A percentile compares a stretch with the other conserved stretches of the same genome.
Evolutionary conservation across 106 monocot species (phyloP).

Genomic region (Hemerocallis citrina): DNA sequence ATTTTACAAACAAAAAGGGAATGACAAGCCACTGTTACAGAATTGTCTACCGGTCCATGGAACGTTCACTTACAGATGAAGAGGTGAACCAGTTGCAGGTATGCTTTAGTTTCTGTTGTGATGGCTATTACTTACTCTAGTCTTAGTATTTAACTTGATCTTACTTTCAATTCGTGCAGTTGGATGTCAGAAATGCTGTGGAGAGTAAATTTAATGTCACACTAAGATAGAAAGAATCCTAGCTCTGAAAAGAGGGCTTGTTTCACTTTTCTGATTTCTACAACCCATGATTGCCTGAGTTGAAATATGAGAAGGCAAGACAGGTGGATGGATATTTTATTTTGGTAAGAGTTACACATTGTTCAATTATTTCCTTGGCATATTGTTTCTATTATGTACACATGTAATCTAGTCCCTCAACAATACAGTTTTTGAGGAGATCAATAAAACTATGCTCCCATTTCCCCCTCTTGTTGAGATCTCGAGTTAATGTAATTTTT

Average conservation of each 20-base stretch:
- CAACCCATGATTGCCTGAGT: neutral
- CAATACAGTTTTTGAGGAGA: neutral
- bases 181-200: conserved; percentile 62
- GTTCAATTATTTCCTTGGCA: neutral
- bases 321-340: neutral
- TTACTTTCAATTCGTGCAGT: conserved; percentile 31
- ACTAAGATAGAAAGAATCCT: conserved; percentile 43
- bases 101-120: neutral
- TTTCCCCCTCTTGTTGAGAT: no score
- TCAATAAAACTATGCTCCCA: no score
- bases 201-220: conserved; percentile 66
- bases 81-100: conserved; percentile 95
- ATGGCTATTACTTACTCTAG: neutral
- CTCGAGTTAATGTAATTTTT: no score
- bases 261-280: neutral
- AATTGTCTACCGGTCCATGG: conserved; percentile 86
- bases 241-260: neutral
- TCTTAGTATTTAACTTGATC: neutral
- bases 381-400: neutral
- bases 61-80: conserved; percentile 91
- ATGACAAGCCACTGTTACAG: conserved; percentile 95
- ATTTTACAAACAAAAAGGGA: conserved; percentile 89
- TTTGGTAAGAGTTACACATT: neutral
- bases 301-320: neutral
- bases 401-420: neutral